Conservation (phyloP, 257 asterid species). For the Catharanthus roseus region DNA sequence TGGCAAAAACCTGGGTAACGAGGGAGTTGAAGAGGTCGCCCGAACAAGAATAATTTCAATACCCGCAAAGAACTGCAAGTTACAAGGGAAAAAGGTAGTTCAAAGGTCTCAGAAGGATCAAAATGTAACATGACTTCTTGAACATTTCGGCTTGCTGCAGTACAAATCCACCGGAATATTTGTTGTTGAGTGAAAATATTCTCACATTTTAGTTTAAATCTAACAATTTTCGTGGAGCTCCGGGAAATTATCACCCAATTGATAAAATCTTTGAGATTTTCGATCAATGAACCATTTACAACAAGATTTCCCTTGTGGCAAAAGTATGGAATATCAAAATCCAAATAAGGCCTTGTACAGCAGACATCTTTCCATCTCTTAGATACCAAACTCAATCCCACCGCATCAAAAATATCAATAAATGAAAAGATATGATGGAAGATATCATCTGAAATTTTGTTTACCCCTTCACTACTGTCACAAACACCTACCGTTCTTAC, state of each 20-base stretch:
- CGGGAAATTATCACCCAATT: conserved; percentile 14
- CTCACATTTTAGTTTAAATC: neutral
- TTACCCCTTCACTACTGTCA: neutral
- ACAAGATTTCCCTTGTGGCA: neutral
- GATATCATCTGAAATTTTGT: neutral
- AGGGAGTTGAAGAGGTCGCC: conserved; percentile 1
- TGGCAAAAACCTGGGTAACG: conserved; percentile 2
- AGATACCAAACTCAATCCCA: neutral
- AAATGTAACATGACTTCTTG: neutral
- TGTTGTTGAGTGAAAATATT: neutral
- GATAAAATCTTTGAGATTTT: conserved; percentile 9
- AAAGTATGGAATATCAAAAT: conserved; percentile 3
- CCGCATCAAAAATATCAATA: neutral
- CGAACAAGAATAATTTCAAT: too few relatives aligned
- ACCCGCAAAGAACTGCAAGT: too few relatives aligned
- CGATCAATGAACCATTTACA: neutral
- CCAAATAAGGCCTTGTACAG: conserved; percentile 12
- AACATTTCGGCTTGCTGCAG: conserved; percentile 9
- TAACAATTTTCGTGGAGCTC: neutral
- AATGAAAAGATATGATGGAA: conserved; percentile 8
- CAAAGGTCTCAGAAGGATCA: too few relatives aligned
- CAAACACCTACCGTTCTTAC: neutral
- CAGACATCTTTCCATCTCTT: conserved; percentile 6
- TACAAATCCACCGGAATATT: conserved; percentile 8
- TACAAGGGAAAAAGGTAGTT: too few relatives aligned